These are phyloP conservation scores for Tylopilus balloui DNA, from an alignment of 768 basidiomycete species.

Conservation along the genomic window DNA sequence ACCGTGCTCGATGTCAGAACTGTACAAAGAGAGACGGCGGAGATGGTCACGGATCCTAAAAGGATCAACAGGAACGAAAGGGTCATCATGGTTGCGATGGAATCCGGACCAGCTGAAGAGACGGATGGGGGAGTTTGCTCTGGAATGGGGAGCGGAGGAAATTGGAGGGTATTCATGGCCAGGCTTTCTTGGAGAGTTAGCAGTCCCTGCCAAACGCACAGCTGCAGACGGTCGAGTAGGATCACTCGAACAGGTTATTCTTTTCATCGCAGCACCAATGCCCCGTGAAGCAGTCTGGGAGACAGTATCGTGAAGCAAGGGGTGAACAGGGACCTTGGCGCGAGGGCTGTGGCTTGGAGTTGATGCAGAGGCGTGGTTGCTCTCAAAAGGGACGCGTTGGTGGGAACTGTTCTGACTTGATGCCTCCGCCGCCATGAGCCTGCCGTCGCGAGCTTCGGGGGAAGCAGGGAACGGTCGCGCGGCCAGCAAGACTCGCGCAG, in stretches of 20 bases:
- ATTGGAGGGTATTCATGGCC: constrained; percentile 26
- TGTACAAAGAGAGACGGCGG: constrained; percentile 19
- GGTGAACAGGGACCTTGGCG: constrained; percentile 32
- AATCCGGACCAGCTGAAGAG: constrained; percentile 52
- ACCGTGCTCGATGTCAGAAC: constrained; percentile 19
- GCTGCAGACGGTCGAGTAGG: constrained; percentile 7
- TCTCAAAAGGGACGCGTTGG: constrained; percentile 53
- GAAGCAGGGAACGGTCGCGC: constrained; percentile 19
- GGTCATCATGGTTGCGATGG: constrained; percentile 49
- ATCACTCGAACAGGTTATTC: constrained; percentile 9
- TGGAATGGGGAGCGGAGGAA: constrained; percentile 35
- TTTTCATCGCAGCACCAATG: constrained; percentile 8
- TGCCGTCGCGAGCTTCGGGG: constrained; percentile 11
- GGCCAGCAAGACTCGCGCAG: constrained; percentile 29
- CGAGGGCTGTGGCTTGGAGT: constrained; percentile 29
- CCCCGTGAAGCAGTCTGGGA: constrained; percentile 5
- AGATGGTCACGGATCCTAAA: constrained; percentile 35
- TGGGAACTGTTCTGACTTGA: constrained; percentile 44
- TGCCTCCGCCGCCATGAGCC: constrained; percentile 33
- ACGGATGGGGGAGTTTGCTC: constrained; percentile 54
- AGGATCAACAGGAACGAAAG: constrained; percentile 54
- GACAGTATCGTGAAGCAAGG: constrained; percentile 18
- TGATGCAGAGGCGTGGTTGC: constrained; percentile 34
- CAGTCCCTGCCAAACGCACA: constrained; percentile 4
- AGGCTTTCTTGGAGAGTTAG: constrained; percentile 16